phyloP scores from a whole-genome alignment of 192 early-diverging fungal genomes.

The Podila clonocystis region DNA sequence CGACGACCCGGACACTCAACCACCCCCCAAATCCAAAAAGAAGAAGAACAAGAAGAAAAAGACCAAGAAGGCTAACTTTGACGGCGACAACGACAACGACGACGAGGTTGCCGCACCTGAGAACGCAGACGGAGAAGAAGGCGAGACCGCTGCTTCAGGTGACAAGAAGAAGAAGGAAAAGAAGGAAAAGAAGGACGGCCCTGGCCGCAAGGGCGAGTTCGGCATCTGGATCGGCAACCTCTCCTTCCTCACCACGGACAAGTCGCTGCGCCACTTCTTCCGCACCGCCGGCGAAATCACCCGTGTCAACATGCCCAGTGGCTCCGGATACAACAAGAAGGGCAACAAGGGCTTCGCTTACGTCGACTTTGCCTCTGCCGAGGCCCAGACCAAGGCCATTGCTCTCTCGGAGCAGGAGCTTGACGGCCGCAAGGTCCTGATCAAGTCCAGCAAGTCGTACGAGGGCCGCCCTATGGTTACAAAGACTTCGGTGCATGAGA shows the following conservation, averaged over 20 bases:
- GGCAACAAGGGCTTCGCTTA: conserved; percentile 74
- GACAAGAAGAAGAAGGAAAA: conserved; percentile 50
- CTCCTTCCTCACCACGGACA: conserved; percentile 64
- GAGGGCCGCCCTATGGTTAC: conserved; percentile 59
- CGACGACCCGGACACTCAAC: conserved; percentile 48
- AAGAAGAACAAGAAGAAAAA: conserved; percentile 56
- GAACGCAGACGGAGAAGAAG: conserved; percentile 21
- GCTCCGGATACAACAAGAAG: conserved; percentile 52
- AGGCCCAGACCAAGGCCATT: conserved; percentile 65
- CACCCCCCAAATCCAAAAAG: conserved; percentile 52
- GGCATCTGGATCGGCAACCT: conserved; percentile 82
- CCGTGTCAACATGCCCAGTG: conserved; percentile 59
- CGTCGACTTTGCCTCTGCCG: conserved; percentile 69
- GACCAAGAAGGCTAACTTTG: conserved; percentile 49
- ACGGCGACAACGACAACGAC: conserved; percentile 29
- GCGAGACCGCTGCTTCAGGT: conserved; percentile 10
- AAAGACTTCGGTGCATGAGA: conserved; percentile 46
- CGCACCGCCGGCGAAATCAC: conserved; percentile 55
- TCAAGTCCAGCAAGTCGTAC: conserved; percentile 74
- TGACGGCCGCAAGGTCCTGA: conserved; percentile 69
- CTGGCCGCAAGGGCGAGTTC: conserved; percentile 58
- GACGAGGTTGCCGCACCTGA: conserved; percentile 26
- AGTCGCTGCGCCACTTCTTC: conserved; percentile 68
- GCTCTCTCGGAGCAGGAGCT: conserved; percentile 69
- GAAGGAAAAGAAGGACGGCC: conserved; percentile 53